phyloP scores from a whole-genome alignment of 495 filamentous ascomycete genomes.

The Tricharina praecox region DNA sequence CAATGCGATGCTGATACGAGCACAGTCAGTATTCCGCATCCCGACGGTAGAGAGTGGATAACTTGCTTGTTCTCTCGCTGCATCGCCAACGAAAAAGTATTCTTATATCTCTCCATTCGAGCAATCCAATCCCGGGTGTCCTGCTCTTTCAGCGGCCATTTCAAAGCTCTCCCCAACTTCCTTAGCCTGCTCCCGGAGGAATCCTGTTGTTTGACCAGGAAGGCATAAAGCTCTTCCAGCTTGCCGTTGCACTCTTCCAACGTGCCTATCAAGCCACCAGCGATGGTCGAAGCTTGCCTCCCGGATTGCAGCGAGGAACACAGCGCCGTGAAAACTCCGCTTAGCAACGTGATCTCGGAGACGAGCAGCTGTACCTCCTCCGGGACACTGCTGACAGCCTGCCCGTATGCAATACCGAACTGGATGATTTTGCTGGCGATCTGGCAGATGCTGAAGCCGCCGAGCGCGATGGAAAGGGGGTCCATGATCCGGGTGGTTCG shows the following conservation, averaged over 20 bases:
- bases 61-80: background rate
- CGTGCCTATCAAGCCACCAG: background rate
- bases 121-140: conserved; percentile 3
- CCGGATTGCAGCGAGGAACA: background rate
- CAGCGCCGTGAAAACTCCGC: background rate
- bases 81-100: background rate
- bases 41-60: background rate
- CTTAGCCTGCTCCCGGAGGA: background rate
- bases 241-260: background rate
- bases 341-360: background rate
- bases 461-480: conserved; percentile 21
- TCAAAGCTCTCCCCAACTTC: background rate
- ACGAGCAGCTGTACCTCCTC: background rate
- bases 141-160: conserved; percentile 8
- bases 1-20: background rate
- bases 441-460: background rate
- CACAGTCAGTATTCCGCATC: background rate
- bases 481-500: conserved; percentile 75
- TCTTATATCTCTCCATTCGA: conserved; percentile 7
- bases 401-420: background rate
- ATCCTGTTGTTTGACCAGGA: background rate
- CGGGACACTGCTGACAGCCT: background rate
- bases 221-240: background rate
- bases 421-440: background rate
- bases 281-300: background rate